Conservation (phyloP, 2,329 filamentous ascomycete genomes). For the Alternaria dauci region DNA sequence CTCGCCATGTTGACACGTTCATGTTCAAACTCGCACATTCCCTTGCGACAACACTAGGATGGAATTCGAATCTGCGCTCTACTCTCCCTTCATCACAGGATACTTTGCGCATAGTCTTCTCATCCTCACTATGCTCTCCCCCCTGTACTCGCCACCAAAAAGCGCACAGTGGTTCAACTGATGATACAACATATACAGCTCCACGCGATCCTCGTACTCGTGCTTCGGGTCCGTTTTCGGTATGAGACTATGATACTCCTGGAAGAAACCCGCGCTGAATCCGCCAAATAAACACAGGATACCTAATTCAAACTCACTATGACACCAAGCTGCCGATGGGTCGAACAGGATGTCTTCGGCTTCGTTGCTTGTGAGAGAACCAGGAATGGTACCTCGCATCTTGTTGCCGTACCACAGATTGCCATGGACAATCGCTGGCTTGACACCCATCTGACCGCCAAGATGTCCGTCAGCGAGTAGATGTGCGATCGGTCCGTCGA, state of each 20-base stretch:
- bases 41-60: background rate
- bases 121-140: too few species aligned
- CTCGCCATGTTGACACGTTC: background rate
- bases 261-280: constrained; percentile 75
- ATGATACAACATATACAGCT: constrained; percentile 89
- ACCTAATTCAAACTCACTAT: constrained; percentile 88
- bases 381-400: constrained; percentile 67
- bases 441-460: constrained; percentile 66
- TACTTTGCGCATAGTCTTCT: too few species aligned
- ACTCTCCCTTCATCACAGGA: too few species aligned
- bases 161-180: constrained; percentile 88
- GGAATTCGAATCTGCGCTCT: too few species aligned
- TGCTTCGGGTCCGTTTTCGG: constrained; percentile 80
- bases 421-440: constrained; percentile 86
- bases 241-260: constrained; percentile 77
- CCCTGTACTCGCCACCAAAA: constrained; percentile 78
- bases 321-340: constrained; percentile 80
- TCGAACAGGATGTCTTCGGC: constrained; percentile 86
- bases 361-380: constrained; percentile 59
- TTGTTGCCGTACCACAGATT: constrained; percentile 95
- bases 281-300: constrained; percentile 98
- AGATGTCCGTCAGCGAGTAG: constrained; percentile 75
- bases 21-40: background rate
- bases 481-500: constrained; percentile 72
- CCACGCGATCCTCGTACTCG: constrained; percentile 85